Percentiles rank a stretch among this genome's conserved stretches.
Conservation (phyloP, 2,329 filamentous ascomycete genomes). For the Chaetothyriales sp. region DNA sequence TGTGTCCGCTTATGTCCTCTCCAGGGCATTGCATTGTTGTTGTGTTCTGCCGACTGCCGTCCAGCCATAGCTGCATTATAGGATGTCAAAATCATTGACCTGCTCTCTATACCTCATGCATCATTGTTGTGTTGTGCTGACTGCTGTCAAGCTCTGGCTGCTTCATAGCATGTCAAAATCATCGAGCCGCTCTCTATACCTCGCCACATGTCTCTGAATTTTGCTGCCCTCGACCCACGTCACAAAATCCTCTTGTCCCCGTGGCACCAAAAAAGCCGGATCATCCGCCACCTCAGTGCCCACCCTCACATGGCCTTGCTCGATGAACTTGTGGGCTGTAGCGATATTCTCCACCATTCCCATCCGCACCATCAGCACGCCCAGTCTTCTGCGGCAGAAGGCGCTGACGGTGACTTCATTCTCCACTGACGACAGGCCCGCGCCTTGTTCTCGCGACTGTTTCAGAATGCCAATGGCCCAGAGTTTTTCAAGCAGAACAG, state of each 20-base stretch:
- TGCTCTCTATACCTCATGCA: no score
- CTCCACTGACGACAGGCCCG: constrained; percentile 59
- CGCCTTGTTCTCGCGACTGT: constrained; percentile 60
- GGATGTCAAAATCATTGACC: no score
- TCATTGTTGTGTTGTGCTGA: no score
- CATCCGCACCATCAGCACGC: constrained; percentile 79
- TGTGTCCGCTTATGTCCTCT: no score
- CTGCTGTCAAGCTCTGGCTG: background rate
- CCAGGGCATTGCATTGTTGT: no score
- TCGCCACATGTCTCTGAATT: constrained; percentile 92
- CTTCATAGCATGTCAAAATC: constrained; percentile 77
- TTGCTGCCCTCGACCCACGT: constrained; percentile 94
- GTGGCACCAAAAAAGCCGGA: constrained; percentile 74
- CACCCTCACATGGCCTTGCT: constrained; percentile 86
- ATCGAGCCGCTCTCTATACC: constrained; percentile 86
- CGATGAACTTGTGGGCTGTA: constrained; percentile 59
- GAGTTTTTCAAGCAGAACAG: constrained; percentile 77
- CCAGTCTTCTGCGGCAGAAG: constrained; percentile 69
- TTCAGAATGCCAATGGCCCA: constrained; percentile 81
- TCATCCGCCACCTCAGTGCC: constrained; percentile 85
- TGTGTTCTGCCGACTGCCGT: no score
- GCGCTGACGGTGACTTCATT: constrained; percentile 77
- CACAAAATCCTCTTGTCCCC: constrained; percentile 88
- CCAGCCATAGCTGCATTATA: no score
- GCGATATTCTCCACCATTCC: constrained; percentile 86